A percentile compares a stretch with the other conserved stretches of the same genome.
Evolutionary conservation across 441 rosid species (phyloP).

Genomic region (Aleurites moluccanus): DNA sequence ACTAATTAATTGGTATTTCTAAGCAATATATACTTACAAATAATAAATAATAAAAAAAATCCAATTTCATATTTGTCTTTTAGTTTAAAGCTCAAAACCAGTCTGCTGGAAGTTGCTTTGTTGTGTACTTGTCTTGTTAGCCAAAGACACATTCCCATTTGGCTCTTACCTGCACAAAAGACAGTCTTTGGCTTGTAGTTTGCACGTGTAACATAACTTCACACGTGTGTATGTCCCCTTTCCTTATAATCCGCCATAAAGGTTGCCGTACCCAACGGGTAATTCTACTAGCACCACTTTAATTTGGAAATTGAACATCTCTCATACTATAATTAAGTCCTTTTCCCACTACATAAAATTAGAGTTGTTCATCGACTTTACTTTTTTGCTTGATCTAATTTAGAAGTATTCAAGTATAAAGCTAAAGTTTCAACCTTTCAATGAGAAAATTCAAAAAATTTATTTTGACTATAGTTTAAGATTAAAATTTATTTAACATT

Average conservation of each 20-base stretch:
- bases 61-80: background rate
- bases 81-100: slow-evolving; percentile 7
- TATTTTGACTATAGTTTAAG: too few relatives aligned
- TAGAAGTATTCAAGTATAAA: too few relatives aligned
- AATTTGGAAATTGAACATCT: background rate
- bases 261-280: background rate
- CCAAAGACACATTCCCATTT: slow-evolving; percentile 28
- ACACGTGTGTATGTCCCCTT: background rate
- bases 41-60: too few relatives aligned
- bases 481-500: too few relatives aligned
- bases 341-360: too few relatives aligned
- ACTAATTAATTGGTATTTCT: too few relatives aligned
- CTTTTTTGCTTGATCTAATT: too few relatives aligned
- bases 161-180: slow-evolving; percentile 12
- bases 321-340: too few relatives aligned
- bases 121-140: slow-evolving; percentile 19
- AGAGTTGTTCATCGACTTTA: too few relatives aligned
- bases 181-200: background rate
- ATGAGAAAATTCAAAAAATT: too few relatives aligned
- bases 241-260: background rate
- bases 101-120: slow-evolving; percentile 19
- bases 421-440: too few relatives aligned
- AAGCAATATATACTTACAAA: too few relatives aligned
- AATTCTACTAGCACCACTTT: background rate
- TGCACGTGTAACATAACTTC: slow-evolving; percentile 14